Percentiles rank a stretch among this genome's conserved stretches.
Conservation (phyloP, 106 monocot genomes). For the Cymbidium sinense region DNA sequence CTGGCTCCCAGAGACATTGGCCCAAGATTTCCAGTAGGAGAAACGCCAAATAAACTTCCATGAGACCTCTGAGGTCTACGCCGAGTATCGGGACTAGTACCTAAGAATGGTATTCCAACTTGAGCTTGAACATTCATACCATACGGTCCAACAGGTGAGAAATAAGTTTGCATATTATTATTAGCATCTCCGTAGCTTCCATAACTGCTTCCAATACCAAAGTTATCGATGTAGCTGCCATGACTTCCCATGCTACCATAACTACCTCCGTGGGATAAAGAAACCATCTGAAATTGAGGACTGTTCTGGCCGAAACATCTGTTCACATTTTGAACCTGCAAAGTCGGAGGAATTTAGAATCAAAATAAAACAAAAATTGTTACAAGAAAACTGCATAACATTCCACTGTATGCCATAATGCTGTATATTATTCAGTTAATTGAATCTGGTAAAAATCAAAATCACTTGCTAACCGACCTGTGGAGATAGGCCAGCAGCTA, state of each 20-base stretch:
- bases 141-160: slow-evolving; percentile 59
- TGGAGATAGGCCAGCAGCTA: slow-evolving; percentile 87
- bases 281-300: slow-evolving; percentile 53
- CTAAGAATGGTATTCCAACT: slow-evolving; percentile 55
- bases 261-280: slow-evolving; percentile 67
- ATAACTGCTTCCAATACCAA: slow-evolving; percentile 56
- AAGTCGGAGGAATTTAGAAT: slow-evolving; percentile 5
- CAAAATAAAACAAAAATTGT: slow-evolving; percentile 1
- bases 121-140: slow-evolving; percentile 62
- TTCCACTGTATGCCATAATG: neutral
- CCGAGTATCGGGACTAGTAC: slow-evolving; percentile 73
- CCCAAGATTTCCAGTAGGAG: slow-evolving; percentile 63
- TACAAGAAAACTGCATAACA: neutral
- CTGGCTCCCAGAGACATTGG: slow-evolving; percentile 90
- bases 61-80: slow-evolving; percentile 45
- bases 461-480: slow-evolving; percentile 42
- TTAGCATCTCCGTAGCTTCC: slow-evolving; percentile 80
- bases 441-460: neutral
- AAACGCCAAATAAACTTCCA: slow-evolving; percentile 56
- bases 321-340: slow-evolving; percentile 63
- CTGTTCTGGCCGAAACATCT: slow-evolving; percentile 38
- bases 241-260: slow-evolving; percentile 88
- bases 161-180: slow-evolving; percentile 40
- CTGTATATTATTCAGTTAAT: neutral
- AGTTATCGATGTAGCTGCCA: slow-evolving; percentile 75